Evolutionary conservation across 2,329 filamentous ascomycete species (phyloP).

Genomic region (Clathrospora elynae): DNA sequence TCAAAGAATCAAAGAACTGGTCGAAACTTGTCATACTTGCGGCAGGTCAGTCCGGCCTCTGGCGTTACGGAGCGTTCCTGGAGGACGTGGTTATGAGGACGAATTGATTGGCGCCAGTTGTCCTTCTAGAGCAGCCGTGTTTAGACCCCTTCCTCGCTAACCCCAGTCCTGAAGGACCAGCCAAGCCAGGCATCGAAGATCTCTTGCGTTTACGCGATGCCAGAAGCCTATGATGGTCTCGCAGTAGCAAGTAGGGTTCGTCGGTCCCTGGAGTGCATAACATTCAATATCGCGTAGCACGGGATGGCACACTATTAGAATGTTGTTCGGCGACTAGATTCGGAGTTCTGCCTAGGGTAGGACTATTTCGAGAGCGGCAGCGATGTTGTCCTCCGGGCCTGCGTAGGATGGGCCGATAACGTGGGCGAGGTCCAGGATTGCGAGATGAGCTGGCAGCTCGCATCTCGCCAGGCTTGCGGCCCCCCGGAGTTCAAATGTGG

Average conservation of each 20-base stretch:
- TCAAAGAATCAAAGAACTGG: conserved; percentile 5
- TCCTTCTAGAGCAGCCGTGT: conserved; percentile 1
- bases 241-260: conserved; percentile 4
- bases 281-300: conserved; percentile 4
- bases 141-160: conserved; percentile 30
- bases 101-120: conserved; percentile 4
- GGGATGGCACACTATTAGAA: conserved; percentile 3
- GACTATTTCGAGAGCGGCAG: conserved; percentile 10
- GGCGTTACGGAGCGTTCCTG: conserved; percentile 1
- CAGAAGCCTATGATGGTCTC: conserved; percentile 9
- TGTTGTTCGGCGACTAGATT: conserved; percentile 15
- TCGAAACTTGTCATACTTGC: conserved; percentile 5
- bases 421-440: conserved; percentile 13
- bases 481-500: too few species aligned
- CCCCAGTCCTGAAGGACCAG: conserved; percentile 21
- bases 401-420: conserved; percentile 7
- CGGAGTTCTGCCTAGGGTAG: conserved; percentile 6
- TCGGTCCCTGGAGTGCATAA: conserved; percentile 2
- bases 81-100: conserved; percentile 2
- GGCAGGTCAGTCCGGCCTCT: conserved; percentile 1
- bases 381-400: conserved; percentile 12
- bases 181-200: conserved; percentile 4
- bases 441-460: conserved; percentile 1
- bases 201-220: conserved; percentile 10
- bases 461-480: conserved; percentile 1